phyloP scores from a whole-genome alignment of 306 rosid species.

The Biancaea sappan region DNA sequence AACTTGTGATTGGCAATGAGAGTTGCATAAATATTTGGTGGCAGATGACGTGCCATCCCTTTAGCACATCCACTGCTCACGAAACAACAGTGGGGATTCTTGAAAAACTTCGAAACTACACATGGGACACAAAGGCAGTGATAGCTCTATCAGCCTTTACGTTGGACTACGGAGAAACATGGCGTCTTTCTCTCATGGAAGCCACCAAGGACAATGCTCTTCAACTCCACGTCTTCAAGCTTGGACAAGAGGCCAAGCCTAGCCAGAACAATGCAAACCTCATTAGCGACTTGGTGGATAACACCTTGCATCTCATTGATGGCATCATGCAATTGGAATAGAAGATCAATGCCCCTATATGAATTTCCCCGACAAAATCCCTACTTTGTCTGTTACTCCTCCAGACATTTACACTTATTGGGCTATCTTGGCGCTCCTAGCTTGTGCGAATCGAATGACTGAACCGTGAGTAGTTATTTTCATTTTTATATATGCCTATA shows the following conservation, averaged over 20 bases:
- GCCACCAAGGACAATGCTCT: neutral
- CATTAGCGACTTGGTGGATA: constrained; percentile 39
- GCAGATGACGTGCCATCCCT: constrained; percentile 25
- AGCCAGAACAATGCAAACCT: constrained; percentile 27
- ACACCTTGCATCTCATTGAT: constrained; percentile 37
- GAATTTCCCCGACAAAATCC: constrained; percentile 28
- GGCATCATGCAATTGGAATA: constrained; percentile 36
- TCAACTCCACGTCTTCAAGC: constrained; percentile 11
- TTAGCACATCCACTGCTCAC: constrained; percentile 20
- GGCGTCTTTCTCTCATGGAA: constrained; percentile 45
- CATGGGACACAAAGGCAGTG: constrained; percentile 63
- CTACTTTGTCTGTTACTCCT: constrained; percentile 34
- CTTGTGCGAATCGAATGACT: too few relatives aligned
- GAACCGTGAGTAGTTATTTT: too few relatives aligned
- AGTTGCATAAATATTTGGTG: neutral
- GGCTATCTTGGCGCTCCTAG: too few relatives aligned
- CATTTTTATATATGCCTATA: neutral
- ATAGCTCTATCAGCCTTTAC: constrained; percentile 57
- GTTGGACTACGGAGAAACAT: constrained; percentile 54
- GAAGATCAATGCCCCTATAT: neutral
- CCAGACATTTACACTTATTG: constrained; percentile 47
- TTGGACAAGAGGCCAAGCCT: constrained; percentile 16
- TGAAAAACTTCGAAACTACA: constrained; percentile 36
- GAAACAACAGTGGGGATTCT: constrained; percentile 43
- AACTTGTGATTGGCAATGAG: neutral